Percentiles rank a stretch among this genome's conserved stretches.
Conservation (phyloP, 441 rosid genomes). For the Daphne laureola region DNA sequence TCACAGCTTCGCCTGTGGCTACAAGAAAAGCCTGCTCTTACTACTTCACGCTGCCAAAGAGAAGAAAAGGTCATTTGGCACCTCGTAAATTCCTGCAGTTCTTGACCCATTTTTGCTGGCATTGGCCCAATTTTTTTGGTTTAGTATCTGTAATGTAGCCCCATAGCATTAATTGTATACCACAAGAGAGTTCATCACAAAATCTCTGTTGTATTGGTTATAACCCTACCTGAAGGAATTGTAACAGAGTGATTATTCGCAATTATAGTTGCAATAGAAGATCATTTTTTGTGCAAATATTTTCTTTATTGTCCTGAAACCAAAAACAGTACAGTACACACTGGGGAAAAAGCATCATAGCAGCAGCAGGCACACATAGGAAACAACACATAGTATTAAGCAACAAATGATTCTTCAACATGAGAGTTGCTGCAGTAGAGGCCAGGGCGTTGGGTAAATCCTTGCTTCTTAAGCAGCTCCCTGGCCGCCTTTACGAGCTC, state of each 20-base stretch:
- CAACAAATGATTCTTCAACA: conserved; percentile 48
- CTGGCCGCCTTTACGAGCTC: conserved; percentile 67
- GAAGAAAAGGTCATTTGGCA: not conserved
- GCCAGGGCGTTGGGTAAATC: conserved; percentile 89
- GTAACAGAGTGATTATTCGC: conserved; percentile 16
- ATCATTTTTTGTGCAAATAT: conserved; percentile 7
- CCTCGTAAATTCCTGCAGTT: conserved; percentile 27
- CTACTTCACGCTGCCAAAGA: conserved; percentile 11
- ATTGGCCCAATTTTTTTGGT: conserved; percentile 25
- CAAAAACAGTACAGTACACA: not conserved
- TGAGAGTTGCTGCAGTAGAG: conserved; percentile 63
- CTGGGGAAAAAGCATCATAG: not conserved
- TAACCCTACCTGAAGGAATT: conserved; percentile 13
- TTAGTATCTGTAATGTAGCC: conserved; percentile 14
- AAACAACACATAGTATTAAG: conserved; percentile 5
- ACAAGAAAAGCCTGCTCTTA: conserved; percentile 12
- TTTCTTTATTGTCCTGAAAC: conserved; percentile 1
- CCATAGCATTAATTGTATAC: too few species aligned
- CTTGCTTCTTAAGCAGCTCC: conserved; percentile 52
- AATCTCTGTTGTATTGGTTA: conserved; percentile 14
- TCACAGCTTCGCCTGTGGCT: conserved; percentile 1
- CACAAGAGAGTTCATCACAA: conserved; percentile 10
- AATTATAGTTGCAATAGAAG: conserved; percentile 17
- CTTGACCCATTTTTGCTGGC: conserved; percentile 12
- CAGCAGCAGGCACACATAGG: not conserved